Conservation (phyloP, 768 basidiomycete genomes). For the Hygrocybe coccinea region DNA sequence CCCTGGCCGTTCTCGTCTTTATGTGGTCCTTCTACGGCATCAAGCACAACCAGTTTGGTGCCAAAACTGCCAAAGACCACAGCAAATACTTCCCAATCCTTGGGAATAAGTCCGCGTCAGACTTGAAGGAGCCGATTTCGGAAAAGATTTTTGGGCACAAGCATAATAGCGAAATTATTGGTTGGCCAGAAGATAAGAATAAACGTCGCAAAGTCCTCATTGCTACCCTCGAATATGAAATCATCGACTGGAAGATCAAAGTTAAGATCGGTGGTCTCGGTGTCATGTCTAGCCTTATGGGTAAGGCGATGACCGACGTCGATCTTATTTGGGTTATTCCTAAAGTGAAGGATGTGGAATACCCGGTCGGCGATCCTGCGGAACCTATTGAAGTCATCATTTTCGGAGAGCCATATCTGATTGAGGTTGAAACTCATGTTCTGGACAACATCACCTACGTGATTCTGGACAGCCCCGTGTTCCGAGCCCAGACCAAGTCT, state of each 20-base stretch:
- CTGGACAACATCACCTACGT: slow-evolving; percentile 95
- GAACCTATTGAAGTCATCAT: slow-evolving; percentile 96
- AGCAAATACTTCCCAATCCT: slow-evolving; percentile 88
- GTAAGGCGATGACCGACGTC: slow-evolving; percentile 96
- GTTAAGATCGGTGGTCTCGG: slow-evolving; percentile 97
- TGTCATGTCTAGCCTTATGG: slow-evolving; percentile 97
- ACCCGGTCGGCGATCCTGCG: slow-evolving; percentile 84
- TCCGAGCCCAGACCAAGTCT: slow-evolving; percentile 93
- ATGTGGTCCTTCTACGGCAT: slow-evolving; percentile 97
- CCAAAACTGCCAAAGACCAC: slow-evolving; percentile 62
- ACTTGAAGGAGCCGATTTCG: slow-evolving; percentile 65
- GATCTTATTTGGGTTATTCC: slow-evolving; percentile 92
- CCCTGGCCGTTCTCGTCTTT: slow-evolving; percentile 78
- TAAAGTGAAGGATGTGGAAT: slow-evolving; percentile 92
- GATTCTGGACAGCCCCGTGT: slow-evolving; percentile 90
- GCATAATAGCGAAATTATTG: slow-evolving; percentile 68
- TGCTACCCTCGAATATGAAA: slow-evolving; percentile 90
- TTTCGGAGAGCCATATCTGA: slow-evolving; percentile 91
- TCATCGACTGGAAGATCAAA: slow-evolving; percentile 95
- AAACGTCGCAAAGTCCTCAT: slow-evolving; percentile 91
- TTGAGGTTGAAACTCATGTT: slow-evolving; percentile 90
- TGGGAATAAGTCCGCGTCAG: slow-evolving; percentile 65
- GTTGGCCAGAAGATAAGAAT: slow-evolving; percentile 93
- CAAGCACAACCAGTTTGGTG: slow-evolving; percentile 88
- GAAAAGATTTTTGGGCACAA: slow-evolving; percentile 75